Evolutionary conservation across 1,284 basidiomycete species (phyloP).

Genomic region (Puccinia triticina): DNA sequence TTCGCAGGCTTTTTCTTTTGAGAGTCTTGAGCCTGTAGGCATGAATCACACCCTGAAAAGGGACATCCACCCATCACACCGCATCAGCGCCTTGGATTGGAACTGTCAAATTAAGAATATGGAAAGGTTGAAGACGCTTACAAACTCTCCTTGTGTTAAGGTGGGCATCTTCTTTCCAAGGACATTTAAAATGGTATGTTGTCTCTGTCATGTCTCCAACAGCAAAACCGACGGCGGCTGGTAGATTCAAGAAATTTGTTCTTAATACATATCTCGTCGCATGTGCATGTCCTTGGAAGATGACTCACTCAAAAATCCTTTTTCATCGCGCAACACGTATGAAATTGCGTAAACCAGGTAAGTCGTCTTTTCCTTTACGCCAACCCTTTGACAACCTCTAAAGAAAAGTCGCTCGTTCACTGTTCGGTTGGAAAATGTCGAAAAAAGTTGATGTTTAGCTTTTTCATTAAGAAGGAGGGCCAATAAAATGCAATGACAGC

Average conservation of each 20-base stretch:
- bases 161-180: not conserved
- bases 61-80: not conserved
- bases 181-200: not conserved
- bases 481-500: no score
- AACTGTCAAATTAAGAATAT: not conserved
- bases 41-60: not conserved
- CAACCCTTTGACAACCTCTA: not conserved
- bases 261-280: not conserved
- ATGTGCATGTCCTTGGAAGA: not conserved
- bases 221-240: not conserved
- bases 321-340: not conserved
- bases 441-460: not conserved
- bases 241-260: not conserved
- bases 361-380: not conserved
- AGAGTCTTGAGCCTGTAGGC: not conserved
- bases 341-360: constrained; percentile 13
- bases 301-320: constrained; percentile 2
- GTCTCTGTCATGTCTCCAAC: not conserved
- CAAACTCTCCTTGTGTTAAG: not conserved
- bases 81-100: not conserved
- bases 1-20: no score
- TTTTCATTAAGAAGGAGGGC: no score
- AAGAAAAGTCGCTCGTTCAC: not conserved
- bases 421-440: not conserved
- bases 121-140: not conserved